A percentile compares a stretch with the other conserved stretches of the same genome.
phyloP scores from a whole-genome alignment of 345 rosid species.

The Nasturtium officinale region DNA sequence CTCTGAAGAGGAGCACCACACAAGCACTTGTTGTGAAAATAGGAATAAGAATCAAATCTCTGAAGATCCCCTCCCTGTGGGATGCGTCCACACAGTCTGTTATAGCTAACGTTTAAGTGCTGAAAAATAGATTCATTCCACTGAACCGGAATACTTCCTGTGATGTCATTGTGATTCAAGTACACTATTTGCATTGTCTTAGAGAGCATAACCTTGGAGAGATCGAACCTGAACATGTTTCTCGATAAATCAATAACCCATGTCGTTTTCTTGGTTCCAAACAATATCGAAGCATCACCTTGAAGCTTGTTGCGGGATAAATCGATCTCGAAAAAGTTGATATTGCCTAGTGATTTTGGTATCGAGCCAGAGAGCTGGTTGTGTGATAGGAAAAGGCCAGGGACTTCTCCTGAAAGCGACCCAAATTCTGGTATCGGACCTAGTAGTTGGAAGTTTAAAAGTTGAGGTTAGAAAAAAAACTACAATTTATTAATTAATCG shows the following conservation, averaged over 20 bases:
- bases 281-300: constrained; percentile 68
- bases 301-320: constrained; percentile 61
- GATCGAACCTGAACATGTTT: constrained; percentile 42
- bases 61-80: constrained; percentile 32
- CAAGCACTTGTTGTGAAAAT: too few relatives aligned
- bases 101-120: constrained; percentile 66
- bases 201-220: constrained; percentile 54
- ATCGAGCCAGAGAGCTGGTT: constrained; percentile 65
- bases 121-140: constrained; percentile 45
- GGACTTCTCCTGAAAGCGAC: constrained; percentile 33
- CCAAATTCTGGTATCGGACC: constrained; percentile 69
- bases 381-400: constrained; percentile 58
- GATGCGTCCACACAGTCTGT: constrained; percentile 65
- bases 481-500: background rate
- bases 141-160: constrained; percentile 53
- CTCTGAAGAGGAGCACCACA: too few relatives aligned
- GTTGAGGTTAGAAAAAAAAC: background rate
- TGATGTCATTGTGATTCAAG: constrained; percentile 64
- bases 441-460: background rate
- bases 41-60: too few relatives aligned
- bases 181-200: constrained; percentile 47
- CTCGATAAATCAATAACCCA: constrained; percentile 49
- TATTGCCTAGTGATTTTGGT: constrained; percentile 57
- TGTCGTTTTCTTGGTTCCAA: constrained; percentile 58
- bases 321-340: constrained; percentile 51